These are phyloP conservation scores for Jasminum sambac DNA, from an alignment of 257 asterid species.

Conservation along the genomic window DNA sequence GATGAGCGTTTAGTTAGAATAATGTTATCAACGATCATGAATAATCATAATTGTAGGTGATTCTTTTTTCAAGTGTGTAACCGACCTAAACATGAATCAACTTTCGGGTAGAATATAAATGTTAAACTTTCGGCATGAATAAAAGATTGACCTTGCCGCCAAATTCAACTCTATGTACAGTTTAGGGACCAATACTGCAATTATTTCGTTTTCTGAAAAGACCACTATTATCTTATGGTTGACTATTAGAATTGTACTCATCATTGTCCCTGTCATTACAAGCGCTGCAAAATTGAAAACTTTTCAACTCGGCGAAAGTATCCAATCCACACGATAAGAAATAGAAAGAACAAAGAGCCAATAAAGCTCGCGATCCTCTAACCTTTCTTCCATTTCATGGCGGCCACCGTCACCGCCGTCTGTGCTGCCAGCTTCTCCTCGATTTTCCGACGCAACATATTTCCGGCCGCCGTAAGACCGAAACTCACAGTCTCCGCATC, in stretches of 20 bases:
- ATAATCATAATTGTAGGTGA: too few relatives aligned
- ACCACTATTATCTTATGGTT: background rate
- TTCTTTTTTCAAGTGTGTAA: too few relatives aligned
- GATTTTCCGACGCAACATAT: conserved; percentile 14
- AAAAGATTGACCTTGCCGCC: background rate
- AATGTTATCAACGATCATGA: too few relatives aligned
- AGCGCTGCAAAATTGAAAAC: background rate
- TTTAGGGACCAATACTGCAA: background rate
- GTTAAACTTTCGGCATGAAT: too few relatives aligned
- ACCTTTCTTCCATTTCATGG: conserved; percentile 26
- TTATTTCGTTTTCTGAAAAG: background rate
- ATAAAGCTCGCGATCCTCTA: background rate
- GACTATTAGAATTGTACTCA: background rate
- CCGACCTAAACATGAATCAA: too few relatives aligned
- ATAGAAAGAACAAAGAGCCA: background rate
- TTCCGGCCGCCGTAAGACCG: conserved; percentile 11
- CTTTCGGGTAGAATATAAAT: too few relatives aligned
- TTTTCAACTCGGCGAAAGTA: background rate
- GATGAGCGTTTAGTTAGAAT: too few relatives aligned
- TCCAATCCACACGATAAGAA: background rate
- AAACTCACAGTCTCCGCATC: conserved; percentile 34
- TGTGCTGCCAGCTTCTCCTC: conserved; percentile 26
- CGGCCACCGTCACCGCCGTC: conserved; percentile 30
- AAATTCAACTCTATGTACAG: background rate
- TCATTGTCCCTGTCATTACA: background rate